Percentiles rank a stretch among this genome's conserved stretches.
These are phyloP conservation scores for Ophiorrhiza pumila DNA, from an alignment of 257 asterid species.

Conservation along the genomic window DNA sequence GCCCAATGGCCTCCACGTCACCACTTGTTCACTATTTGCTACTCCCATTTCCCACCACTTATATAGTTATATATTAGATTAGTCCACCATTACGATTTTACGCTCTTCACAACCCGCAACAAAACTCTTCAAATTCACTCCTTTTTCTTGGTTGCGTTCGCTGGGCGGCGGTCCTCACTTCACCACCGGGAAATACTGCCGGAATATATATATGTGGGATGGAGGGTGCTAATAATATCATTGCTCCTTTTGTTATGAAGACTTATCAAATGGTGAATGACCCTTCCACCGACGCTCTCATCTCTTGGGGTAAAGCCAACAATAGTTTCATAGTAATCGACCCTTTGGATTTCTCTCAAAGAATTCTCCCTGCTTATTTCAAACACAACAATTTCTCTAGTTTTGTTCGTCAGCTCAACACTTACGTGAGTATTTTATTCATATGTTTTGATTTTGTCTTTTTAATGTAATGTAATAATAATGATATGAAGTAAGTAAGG, in stretches of 20 bases:
- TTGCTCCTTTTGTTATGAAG: slow-evolving; percentile 75
- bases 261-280: slow-evolving; percentile 87
- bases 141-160: too few species aligned
- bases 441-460: background rate
- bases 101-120: background rate
- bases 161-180: too few species aligned
- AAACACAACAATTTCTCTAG: slow-evolving; percentile 94
- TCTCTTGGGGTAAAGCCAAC: slow-evolving; percentile 59
- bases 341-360: slow-evolving; percentile 64
- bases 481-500: too few species aligned
- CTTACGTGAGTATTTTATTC: slow-evolving; percentile 55
- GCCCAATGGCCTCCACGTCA: slow-evolving; percentile 29
- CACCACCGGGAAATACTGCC: too few species aligned
- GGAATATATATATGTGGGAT: slow-evolving; percentile 24
- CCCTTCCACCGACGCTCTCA: slow-evolving; percentile 46
- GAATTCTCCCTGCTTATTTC: slow-evolving; percentile 65
- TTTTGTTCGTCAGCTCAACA: slow-evolving; percentile 89
- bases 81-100: too few species aligned
- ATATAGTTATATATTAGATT: too few species aligned
- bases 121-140: too few species aligned
- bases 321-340: slow-evolving; percentile 68
- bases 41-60: slow-evolving; percentile 23
- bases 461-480: too few species aligned
- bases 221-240: slow-evolving; percentile 33
- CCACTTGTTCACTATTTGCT: slow-evolving; percentile 18